Base-by-base conservation (phyloP, 1,139 yeast genomes). In the Saccharomyces hybrid region DNA sequence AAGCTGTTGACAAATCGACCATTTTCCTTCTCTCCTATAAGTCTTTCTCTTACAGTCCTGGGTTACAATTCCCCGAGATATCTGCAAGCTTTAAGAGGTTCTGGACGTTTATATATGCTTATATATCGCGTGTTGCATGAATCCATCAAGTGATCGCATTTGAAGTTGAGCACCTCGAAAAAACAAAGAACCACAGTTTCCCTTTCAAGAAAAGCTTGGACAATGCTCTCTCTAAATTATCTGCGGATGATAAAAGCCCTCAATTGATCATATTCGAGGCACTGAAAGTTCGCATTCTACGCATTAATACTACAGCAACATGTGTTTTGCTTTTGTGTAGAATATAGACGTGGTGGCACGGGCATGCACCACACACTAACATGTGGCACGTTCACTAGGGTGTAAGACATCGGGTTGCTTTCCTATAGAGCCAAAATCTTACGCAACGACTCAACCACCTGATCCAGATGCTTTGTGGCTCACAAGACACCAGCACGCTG, bases 1-100 rank as follows among this genome's bases (percentile, higher is more conserved):
- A 66, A 11, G 68, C 67, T 3, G 89, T 83, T 5, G 82, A 67
- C 32, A 82, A 60, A 1, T 80, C 80, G 1, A 76, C 34, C 31
- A 29, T 50, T 21, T 32, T 34, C 19, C n/a, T 29, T 24, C 29
- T 48, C 11, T 21, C 14, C 21, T 32, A 8, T 12, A 24, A n/a
- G 14, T 4, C 14, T 21, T 21, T 12, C 44, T 16, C 16, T 38
- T 38, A 16, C 6, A 8, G 3, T 3, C 24, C 16, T 16, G 11
- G 9, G 4, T 8, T 38, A 2, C 44, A 38, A 14, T 16, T 16
- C 1, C 9, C 16, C 11, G 11, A 14, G 19, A 9, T 24, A 8
- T 4, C 9, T 8, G 6, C 12, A 9, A 16, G 24, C 16, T 16
- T 5, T 21, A 38, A 38, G 24, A 16, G 4, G 21, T 4, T 16